These are phyloP conservation scores for Pythium apleroticum DNA, from an alignment of 352 stramenopile genomes.

Conservation along the genomic window DNA sequence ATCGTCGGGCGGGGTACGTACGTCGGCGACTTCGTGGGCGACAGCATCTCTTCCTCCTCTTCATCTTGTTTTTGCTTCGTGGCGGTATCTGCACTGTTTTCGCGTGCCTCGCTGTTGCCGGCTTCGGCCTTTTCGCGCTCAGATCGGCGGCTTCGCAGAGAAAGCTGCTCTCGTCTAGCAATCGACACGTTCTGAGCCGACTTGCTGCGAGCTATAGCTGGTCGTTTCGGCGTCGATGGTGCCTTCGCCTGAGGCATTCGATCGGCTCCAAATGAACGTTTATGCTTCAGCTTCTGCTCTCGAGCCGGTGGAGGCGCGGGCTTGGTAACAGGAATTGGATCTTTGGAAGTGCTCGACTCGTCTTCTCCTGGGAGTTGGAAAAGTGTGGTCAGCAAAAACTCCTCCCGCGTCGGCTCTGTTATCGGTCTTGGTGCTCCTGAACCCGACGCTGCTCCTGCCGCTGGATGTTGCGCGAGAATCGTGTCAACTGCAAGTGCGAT, in stretches of 20 bases:
- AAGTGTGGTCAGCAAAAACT: slow-evolving; percentile 58
- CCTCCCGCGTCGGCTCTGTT: slow-evolving; percentile 19
- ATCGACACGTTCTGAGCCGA: slow-evolving; percentile 40
- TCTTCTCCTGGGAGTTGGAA: slow-evolving; percentile 39
- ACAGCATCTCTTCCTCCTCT: slow-evolving; percentile 12
- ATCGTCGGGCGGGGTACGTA: slow-evolving; percentile 16
- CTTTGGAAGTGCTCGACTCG: background rate
- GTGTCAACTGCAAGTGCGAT: slow-evolving; percentile 46
- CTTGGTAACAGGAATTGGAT: background rate
- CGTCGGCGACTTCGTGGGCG: slow-evolving; percentile 14
- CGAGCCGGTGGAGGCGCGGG: background rate
- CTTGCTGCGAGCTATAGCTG: slow-evolving; percentile 42
- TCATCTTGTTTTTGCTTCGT: background rate
- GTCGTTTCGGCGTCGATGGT: background rate
- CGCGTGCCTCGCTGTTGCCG: slow-evolving; percentile 6
- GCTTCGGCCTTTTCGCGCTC: slow-evolving; percentile 26
- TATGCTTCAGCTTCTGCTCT: slow-evolving; percentile 2
- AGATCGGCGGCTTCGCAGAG: slow-evolving; percentile 22
- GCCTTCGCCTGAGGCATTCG: background rate
- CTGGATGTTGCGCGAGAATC: slow-evolving; percentile 41
- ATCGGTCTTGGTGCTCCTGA: background rate
- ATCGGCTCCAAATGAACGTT: slow-evolving; percentile 4
- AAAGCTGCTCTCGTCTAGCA: slow-evolving; percentile 30
- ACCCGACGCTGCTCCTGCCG: slow-evolving; percentile 10
- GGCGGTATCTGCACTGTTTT: background rate